Percentiles rank a stretch among this genome's conserved stretches.
These are phyloP conservation scores for Geosmithia putterillii DNA, from an alignment of 2,329 filamentous ascomycete species.

Conservation along the genomic window DNA sequence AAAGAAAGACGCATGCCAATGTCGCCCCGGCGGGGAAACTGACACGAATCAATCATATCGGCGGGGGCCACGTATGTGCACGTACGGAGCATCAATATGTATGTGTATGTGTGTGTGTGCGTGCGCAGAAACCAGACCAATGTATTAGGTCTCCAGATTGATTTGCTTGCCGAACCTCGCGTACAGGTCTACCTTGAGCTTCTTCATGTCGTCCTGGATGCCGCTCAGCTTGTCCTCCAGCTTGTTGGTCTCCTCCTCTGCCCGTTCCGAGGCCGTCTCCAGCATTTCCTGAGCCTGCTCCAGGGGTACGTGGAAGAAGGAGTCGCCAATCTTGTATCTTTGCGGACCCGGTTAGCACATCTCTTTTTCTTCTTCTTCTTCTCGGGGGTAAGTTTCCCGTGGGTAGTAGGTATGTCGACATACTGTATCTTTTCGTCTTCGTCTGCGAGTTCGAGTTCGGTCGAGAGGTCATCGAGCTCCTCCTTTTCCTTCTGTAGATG, in stretches of 20 bases:
- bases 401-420: constrained; percentile 17
- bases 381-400: not conserved
- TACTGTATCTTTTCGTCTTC: constrained; percentile 91
- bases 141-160: constrained; percentile 76
- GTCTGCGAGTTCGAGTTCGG: constrained; percentile 85
- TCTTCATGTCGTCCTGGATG: constrained; percentile 75
- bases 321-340: constrained; percentile 94
- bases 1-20: too few species aligned
- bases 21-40: too few species aligned
- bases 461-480: constrained; percentile 85
- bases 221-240: constrained; percentile 66
- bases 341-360: not conserved
- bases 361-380: not conserved
- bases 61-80: too few species aligned
- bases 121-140: not conserved
- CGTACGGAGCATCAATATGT: too few species aligned
- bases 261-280: constrained; percentile 52
- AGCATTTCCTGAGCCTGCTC: constrained; percentile 82
- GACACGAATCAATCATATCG: too few species aligned
- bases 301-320: constrained; percentile 79
- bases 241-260: constrained; percentile 63
- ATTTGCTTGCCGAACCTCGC: constrained; percentile 93
- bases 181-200: constrained; percentile 86
- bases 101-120: not conserved
- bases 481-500: constrained; percentile 94